Base-by-base conservation (phyloP, 2,329 filamentous ascomycete genomes). In the Cadophora gregata region DNA sequence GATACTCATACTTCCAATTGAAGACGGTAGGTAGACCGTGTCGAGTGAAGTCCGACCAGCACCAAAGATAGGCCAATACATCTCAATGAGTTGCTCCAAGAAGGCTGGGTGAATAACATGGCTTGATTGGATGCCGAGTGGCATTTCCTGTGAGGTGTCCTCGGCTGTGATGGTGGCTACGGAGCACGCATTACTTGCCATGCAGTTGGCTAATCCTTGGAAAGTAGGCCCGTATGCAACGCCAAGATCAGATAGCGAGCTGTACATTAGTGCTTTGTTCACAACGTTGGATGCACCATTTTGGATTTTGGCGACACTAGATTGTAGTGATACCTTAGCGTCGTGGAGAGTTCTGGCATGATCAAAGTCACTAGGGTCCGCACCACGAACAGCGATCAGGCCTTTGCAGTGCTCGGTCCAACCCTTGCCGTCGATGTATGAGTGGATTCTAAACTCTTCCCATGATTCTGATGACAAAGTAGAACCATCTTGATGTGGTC, bases 381-480 rank as follows among this genome's bases (percentile, higher is more conserved):
- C 70, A 9, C 74, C 69, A 55, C 77, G 75, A 3, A 83, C 79
- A 6, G 79, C 76, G 10, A 88, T 78, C 2, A 85, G 77, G n/a
- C 85, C 85, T 59, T 81, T 79, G 73, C 86, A 88, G 71, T 89
- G 75, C 66, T 88, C 84, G 0, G 82, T 82, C 86, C 86, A 88
- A 16, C 84, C 84, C 59, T 84, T 81, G 10, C 75, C 79, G 7
- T 80, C 78, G 0, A 80, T 81, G 81, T 82, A 87, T 0, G 86
- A 87, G 58, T 81, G 84, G 36, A 89, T 84, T 2, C 80, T 77
- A 75, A 89, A 88, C 73, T 86, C 84, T 47, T 85, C 80, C 84
- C 84, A 87, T 2, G 76, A 73, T 19, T 81, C 81, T 0, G 81
- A 82, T 25, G 77, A 78, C 1, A 76, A 75, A 14, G 79, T 74